These are phyloP conservation scores for Phaeosphaeriaceae sp. DNA, from an alignment of 2,329 filamentous ascomycete species.

Conservation along the genomic window DNA sequence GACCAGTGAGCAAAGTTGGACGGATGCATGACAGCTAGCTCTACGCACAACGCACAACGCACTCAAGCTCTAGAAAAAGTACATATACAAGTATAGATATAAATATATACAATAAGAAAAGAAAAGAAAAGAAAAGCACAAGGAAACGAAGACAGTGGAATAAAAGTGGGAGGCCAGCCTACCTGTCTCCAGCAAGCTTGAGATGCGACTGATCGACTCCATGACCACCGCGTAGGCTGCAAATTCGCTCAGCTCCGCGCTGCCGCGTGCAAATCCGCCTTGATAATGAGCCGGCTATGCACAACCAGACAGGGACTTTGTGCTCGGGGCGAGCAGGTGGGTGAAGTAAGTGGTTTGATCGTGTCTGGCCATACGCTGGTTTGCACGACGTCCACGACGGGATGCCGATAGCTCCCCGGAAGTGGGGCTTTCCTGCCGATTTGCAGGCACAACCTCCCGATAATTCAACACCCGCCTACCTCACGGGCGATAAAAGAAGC, in stretches of 20 bases:
- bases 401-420: conserved; percentile 10
- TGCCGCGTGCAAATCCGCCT: conserved; percentile 4
- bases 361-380: neutral
- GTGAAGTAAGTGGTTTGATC: conserved; percentile 22
- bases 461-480: neutral
- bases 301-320: conserved; percentile 28
- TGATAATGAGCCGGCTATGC: conserved; percentile 33
- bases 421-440: conserved; percentile 7
- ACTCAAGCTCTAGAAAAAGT: too few species aligned
- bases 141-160: neutral
- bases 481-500: conserved; percentile 7
- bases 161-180: conserved; percentile 32
- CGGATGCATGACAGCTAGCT: conserved; percentile 39
- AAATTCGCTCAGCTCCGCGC: conserved; percentile 20
- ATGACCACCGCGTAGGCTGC: conserved; percentile 57
- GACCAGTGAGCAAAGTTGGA: conserved; percentile 50
- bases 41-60: too few species aligned
- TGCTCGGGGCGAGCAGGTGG: conserved; percentile 16
- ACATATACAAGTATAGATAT: too few species aligned
- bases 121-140: conserved; percentile 1
- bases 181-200: conserved; percentile 94
- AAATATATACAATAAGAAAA: too few species aligned
- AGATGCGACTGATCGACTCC: conserved; percentile 96
- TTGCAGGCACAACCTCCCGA: neutral
- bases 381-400: conserved; percentile 22